Evolutionary conservation across 306 rosid genomes (phyloP), one percentile per base, ranked within the genome.

Genomic region (Abrus pulchellus): DNA sequence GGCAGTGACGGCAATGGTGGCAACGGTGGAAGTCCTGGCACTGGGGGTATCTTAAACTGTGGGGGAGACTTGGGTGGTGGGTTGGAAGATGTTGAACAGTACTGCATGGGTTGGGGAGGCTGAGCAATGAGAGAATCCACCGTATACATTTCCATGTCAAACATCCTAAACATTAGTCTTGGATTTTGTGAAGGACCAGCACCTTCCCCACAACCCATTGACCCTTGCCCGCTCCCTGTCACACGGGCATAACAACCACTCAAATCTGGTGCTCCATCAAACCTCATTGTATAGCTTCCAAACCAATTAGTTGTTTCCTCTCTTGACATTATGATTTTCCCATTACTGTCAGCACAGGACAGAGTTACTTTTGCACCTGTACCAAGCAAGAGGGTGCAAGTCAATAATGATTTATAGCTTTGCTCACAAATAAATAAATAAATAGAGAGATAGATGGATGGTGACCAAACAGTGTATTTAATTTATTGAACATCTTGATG

Each of bases 251-350:
- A 81, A 55, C 98, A 94, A 9, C 87, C 85, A 32, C 85, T 82
- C 79, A 94, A 78, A 65, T 92, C 97, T 0, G 97, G 97, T 29
- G 91, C 75, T 0, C 97, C 98, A 54, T 94, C 97, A 7, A 94
- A 84, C 72, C 80, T 88, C 83, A 94, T 81, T 1, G 81, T 84
- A 61, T 86, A 94, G 86, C 79, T 81, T 27, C 98, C 98, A 28
- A 94, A 90, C 92, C 85, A 86, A 20, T 92, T 94, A 2, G 97
- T 92, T 9, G 89, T 88, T 86, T 90, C 97, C 62, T 94, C 97
- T 80, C 97, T 90, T 80, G 94, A 84, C 91, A 87, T 71, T 77
- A 73, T 68, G 36, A 85, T 71, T 72, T 89, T 70, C 12, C 98
- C 98, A 59, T 87, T 88, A 28, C 92, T 70, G 76, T 92, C 88